These are phyloP conservation scores for Paramecium tetraurelia DNA, from an alignment of 73 alveolate species.

Conservation along the genomic window DNA sequence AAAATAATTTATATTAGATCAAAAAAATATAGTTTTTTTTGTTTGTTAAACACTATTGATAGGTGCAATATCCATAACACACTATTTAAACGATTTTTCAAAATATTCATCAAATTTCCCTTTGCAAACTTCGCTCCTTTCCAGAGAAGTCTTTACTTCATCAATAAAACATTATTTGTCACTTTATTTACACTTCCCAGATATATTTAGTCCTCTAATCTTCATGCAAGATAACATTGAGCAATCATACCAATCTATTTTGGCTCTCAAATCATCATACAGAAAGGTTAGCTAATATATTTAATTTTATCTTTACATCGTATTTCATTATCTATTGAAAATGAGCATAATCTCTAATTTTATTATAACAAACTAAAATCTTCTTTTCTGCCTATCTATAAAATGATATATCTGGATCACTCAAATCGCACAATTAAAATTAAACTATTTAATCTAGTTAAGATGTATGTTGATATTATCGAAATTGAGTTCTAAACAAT, in stretches of 20 bases:
- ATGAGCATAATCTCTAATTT: not conserved
- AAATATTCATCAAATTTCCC: constrained; percentile 40
- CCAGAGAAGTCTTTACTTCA: not conserved
- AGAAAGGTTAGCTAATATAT: not conserved
- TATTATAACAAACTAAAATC: constrained; percentile 4
- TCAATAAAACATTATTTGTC: not conserved
- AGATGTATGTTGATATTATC: not conserved
- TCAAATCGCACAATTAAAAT: not conserved
- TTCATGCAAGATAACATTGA: constrained; percentile 38
- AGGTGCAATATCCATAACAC: not conserved
- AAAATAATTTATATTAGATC: not conserved
- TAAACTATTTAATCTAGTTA: not conserved
- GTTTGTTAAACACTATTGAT: not conserved
- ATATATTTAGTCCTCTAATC: constrained; percentile 6
- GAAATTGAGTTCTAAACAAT: not conserved
- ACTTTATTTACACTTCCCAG: not conserved
- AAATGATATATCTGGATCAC: not conserved
- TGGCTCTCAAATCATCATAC: constrained; percentile 42
- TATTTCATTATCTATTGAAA: constrained; percentile 9
- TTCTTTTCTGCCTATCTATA: not conserved
- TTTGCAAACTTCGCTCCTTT: constrained; percentile 39
- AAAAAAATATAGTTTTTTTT: not conserved
- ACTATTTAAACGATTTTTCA: constrained; percentile 25
- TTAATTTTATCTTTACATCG: not conserved
- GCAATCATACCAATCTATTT: constrained; percentile 36